Conservation (phyloP, 2,329 filamentous ascomycete genomes). For the Fusarium sp. region DNA sequence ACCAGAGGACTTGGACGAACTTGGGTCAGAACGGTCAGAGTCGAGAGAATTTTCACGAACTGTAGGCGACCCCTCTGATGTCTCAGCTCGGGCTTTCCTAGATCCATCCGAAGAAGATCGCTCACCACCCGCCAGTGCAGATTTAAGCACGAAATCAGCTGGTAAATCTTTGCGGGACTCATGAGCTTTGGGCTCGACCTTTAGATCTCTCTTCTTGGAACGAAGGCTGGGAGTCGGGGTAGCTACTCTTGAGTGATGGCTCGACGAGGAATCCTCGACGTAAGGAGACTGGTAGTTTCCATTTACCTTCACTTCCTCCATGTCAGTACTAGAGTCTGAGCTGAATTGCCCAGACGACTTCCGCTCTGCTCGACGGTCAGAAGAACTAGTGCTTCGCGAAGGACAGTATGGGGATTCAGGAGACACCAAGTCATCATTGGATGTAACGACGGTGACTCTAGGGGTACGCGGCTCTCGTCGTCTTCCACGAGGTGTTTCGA, state of each 20-base stretch:
- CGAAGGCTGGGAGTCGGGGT: neutral
- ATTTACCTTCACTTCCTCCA: neutral
- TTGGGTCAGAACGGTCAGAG: conserved; percentile 37
- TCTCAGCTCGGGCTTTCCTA: neutral
- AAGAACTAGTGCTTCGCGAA: conserved; percentile 42
- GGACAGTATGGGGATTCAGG: conserved; percentile 32
- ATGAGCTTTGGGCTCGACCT: neutral
- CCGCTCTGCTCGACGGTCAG: conserved; percentile 46
- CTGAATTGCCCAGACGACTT: conserved; percentile 33
- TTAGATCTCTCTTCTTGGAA: neutral
- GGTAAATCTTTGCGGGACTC: neutral
- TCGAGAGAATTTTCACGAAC: conserved; percentile 22
- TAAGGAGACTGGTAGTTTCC: conserved; percentile 44
- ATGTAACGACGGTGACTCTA: neutral
- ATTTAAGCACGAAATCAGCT: conserved; percentile 1
- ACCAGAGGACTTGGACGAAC: conserved; percentile 38
- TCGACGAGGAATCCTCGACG: conserved; percentile 42
- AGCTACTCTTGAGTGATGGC: conserved; percentile 2
- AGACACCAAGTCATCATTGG: neutral
- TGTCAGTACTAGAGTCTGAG: conserved; percentile 15
- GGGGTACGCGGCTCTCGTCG: conserved; percentile 3
- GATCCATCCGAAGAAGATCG: conserved; percentile 14
- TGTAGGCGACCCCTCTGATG: neutral
- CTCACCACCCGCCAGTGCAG: conserved; percentile 5
- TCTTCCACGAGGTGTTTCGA: conserved; percentile 6